phyloP scores from a whole-genome alignment of 1,284 basidiomycete species.

The Trichosporon sp. region DNA sequence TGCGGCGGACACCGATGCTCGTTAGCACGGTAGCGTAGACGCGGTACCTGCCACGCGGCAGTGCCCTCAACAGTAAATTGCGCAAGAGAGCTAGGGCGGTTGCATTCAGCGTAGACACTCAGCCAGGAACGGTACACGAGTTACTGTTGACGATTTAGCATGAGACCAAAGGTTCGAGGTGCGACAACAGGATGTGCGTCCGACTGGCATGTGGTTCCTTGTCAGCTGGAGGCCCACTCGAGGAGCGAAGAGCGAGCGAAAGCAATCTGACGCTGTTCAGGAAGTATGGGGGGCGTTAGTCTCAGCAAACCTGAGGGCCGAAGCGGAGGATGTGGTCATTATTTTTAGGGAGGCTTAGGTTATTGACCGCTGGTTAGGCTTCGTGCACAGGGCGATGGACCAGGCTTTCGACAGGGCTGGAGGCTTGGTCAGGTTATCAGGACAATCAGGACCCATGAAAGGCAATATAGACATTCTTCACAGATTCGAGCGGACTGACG shows the following conservation, averaged over 20 bases:
- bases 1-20: background rate
- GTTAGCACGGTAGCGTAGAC: background rate
- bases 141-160: background rate
- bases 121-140: background rate
- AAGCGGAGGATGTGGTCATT: background rate
- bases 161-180: background rate
- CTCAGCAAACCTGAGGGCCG: background rate
- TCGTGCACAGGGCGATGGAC: background rate
- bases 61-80: background rate
- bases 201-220: background rate
- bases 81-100: too few relatives aligned
- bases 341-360: background rate
- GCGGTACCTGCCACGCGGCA: background rate
- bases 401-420: background rate
- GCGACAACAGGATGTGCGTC: too few relatives aligned
- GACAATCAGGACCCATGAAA: constrained; percentile 9
- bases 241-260: background rate
- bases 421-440: background rate
- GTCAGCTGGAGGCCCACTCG: background rate
- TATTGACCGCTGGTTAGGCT: background rate
- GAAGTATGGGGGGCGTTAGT: background rate
- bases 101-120: background rate
- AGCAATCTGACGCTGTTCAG: background rate
- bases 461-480: constrained; percentile 1
- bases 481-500: background rate